Evolutionary conservation across 2,329 filamentous ascomycete species (phyloP).

Genomic region (Fusarium proliferatum): DNA sequence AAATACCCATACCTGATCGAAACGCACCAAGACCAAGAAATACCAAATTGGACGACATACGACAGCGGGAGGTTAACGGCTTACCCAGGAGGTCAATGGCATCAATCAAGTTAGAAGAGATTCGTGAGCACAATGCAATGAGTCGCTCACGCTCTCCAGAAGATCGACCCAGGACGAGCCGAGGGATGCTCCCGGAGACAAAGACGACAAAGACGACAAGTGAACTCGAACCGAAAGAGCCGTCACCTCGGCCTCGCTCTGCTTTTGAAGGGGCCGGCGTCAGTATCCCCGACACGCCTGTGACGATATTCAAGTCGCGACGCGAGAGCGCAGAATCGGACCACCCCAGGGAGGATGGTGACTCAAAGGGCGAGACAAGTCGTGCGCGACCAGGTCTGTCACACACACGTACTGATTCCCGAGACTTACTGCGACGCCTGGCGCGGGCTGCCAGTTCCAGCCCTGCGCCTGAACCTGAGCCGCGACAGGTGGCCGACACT

Average conservation of each 20-base stretch:
- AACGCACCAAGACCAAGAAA: constrained; percentile 50
- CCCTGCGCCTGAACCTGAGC: constrained; percentile 50
- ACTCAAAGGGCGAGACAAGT: constrained; percentile 21
- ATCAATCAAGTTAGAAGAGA: constrained; percentile 63
- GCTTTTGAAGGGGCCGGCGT: constrained; percentile 48
- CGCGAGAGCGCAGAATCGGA: constrained; percentile 24
- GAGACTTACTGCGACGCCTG: constrained; percentile 62
- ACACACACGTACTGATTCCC: constrained; percentile 53
- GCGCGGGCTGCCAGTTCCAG: constrained; percentile 61
- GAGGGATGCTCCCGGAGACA: constrained; percentile 18
- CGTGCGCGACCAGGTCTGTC: constrained; percentile 29
- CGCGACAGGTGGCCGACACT: constrained; percentile 28
- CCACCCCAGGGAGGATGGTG: neutral
- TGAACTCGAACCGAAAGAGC: constrained; percentile 32
- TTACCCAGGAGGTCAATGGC: constrained; percentile 60
- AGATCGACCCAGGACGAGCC: constrained; percentile 46
- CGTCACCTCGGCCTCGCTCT: constrained; percentile 33
- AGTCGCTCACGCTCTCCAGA: constrained; percentile 58
- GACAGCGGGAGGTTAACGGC: constrained; percentile 56
- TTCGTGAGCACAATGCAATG: constrained; percentile 61
- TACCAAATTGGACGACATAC: constrained; percentile 62
- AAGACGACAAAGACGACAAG: neutral
- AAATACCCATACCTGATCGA: constrained; percentile 48
- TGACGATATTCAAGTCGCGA: constrained; percentile 53
- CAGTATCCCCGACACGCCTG: constrained; percentile 53